phyloP scores from a whole-genome alignment of 164 flowering plant species.

The Taxillus chinensis region DNA sequence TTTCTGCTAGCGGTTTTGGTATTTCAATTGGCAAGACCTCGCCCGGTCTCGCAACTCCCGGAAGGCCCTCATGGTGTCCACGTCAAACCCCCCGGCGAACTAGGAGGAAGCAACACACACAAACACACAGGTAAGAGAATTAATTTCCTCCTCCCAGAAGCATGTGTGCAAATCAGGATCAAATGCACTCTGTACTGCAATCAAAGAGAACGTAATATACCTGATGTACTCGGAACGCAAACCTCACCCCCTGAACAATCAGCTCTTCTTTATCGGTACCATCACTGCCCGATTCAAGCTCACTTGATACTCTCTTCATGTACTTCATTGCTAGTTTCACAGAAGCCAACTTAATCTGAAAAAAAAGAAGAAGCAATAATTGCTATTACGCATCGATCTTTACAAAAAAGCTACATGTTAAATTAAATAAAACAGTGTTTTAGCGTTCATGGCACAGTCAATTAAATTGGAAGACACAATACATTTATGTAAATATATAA shows the following conservation, averaged over 20 bases:
- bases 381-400: too few relatives aligned
- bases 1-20: slow-evolving; percentile 31
- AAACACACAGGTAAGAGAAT: background rate
- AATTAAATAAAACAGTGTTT: background rate
- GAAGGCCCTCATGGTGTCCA: slow-evolving; percentile 89
- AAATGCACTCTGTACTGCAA: too few relatives aligned
- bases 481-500: too few relatives aligned
- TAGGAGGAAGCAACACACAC: slow-evolving; percentile 11
- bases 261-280: slow-evolving; percentile 86
- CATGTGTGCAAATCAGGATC: too few relatives aligned
- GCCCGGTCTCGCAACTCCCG: slow-evolving; percentile 81
- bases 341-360: slow-evolving; percentile 87
- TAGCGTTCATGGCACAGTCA: too few relatives aligned
- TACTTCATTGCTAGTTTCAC: slow-evolving; percentile 88
- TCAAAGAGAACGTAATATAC: slow-evolving; percentile 15
- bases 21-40: slow-evolving; percentile 48
- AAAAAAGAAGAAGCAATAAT: background rate
- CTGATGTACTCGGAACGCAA: slow-evolving; percentile 97
- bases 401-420: background rate
- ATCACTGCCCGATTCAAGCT: slow-evolving; percentile 57
- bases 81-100: slow-evolving; percentile 99
- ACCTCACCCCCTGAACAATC: slow-evolving; percentile 85
- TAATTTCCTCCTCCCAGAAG: too few relatives aligned
- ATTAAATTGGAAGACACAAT: too few relatives aligned
- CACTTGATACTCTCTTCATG: slow-evolving; percentile 83